Evolutionary conservation across 371 early-diverging fungal species (phyloP), one percentile per base, ranked within the genome.

Genomic region (Capniomyces stellatus): DNA sequence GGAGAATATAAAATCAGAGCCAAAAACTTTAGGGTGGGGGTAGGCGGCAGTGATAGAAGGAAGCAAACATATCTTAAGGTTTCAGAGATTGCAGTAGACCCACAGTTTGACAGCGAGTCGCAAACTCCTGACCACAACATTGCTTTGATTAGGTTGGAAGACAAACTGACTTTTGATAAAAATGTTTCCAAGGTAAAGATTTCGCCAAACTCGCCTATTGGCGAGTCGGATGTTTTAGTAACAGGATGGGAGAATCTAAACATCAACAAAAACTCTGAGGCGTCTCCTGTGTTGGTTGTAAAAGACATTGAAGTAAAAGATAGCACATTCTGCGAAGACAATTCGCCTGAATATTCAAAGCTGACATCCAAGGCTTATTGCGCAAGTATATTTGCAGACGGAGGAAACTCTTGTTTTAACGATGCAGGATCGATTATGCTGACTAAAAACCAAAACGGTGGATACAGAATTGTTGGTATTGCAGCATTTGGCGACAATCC

Each of bases 1-100:
- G 28, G 13, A 3, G 28, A 49, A n/a, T 49, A 24, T n/a, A 49
- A 49, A 4, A 35, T 15, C 15, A 35, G 15, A 35, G 10, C 35
- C 6, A 35, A 15, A 35, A 49, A 49, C 28, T 49, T 49, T n/a
- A 49, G 49, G 28, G 49, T 49, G 10, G 49, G 49, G 3, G 30
- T 27, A 24, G 49, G 49, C 6, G 28, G 28, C n/a, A n/a, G 3
- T 19, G 30, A 49, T 28, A 25, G 49, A 8, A 13, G 29, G 10
- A 28, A 49, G 8, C 49, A 49, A 49, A n/a, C 21, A 13, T 49
- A 49, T n/a, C 8, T 29, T 24, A 24, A 25, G 8, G 28, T 49
- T n/a, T 13, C 25, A 49, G n/a, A 27, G 28, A 27, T 49, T 8
- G 8, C 28, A n/a, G 8, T 27, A 29, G 18, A 49, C 28, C 49